These are phyloP conservation scores for Penicillium frequentans DNA, from an alignment of 2,329 filamentous ascomycete genomes.

Conservation along the genomic window DNA sequence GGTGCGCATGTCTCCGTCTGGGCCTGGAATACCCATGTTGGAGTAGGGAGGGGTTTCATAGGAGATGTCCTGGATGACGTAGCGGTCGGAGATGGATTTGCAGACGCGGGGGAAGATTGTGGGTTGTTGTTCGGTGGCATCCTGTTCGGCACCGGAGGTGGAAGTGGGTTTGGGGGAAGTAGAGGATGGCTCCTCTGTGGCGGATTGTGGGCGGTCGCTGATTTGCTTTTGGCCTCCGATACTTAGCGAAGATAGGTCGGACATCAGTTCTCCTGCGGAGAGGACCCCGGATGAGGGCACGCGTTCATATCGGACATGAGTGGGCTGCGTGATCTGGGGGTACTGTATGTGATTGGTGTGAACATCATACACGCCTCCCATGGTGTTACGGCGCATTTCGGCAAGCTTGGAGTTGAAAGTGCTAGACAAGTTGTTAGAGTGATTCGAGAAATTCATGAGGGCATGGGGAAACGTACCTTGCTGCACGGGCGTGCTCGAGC, in stretches of 20 bases:
- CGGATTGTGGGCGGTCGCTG: background rate
- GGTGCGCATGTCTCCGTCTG: conserved; percentile 39
- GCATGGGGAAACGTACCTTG: conserved; percentile 63
- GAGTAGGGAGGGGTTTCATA: conserved; percentile 60
- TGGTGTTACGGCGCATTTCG: conserved; percentile 66
- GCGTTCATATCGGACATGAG: conserved; percentile 78
- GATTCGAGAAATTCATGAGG: conserved; percentile 2
- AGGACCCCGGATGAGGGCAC: conserved; percentile 51
- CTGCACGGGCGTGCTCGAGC: conserved; percentile 87
- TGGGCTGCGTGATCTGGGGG: conserved; percentile 84
- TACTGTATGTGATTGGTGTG: conserved; percentile 93
- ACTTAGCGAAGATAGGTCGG: conserved; percentile 35
- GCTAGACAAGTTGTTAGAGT: conserved; percentile 49
- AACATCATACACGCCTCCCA: conserved; percentile 81
- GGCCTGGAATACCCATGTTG: conserved; percentile 60
- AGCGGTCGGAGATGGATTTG: conserved; percentile 60
- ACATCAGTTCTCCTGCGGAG: conserved; percentile 28
- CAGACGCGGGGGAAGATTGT: conserved; percentile 55
- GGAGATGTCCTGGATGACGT: conserved; percentile 61
- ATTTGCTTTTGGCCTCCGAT: conserved; percentile 27
- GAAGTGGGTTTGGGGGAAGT: background rate
- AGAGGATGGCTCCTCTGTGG: conserved; percentile 9
- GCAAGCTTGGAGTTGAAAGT: conserved; percentile 79
- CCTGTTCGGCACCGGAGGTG: background rate
- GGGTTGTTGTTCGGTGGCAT: conserved; percentile 5